phyloP scores from a whole-genome alignment of 495 filamentous ascomycete species.

The Ascodesmis nigricans region DNA sequence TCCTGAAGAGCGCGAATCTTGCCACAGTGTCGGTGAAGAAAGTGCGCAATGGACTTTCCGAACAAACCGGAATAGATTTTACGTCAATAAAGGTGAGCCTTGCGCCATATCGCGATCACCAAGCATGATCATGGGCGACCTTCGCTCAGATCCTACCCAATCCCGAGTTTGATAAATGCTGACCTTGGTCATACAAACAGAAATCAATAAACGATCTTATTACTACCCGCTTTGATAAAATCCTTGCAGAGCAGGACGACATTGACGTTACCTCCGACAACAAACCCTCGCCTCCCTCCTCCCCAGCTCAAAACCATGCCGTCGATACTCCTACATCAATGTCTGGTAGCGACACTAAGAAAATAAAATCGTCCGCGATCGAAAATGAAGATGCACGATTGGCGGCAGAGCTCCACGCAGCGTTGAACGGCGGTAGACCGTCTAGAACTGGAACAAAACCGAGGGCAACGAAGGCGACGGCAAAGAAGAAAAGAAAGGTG shows the following conservation, averaged over 20 bases:
- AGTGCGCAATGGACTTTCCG: constrained; percentile 62
- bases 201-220: constrained; percentile 63
- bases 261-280: constrained; percentile 22
- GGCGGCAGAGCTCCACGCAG: constrained; percentile 73
- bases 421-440: constrained; percentile 56
- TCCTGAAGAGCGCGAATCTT: constrained; percentile 61
- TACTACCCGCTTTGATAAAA: constrained; percentile 71
- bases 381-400: constrained; percentile 63
- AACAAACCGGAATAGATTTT: constrained; percentile 53
- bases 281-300: background rate
- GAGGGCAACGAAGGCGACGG: constrained; percentile 25
- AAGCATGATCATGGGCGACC: background rate
- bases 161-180: too few relatives aligned
- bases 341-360: too few relatives aligned
- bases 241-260: constrained; percentile 31
- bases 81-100: constrained; percentile 56
- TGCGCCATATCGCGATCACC: background rate
- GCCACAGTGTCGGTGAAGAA: constrained; percentile 80
- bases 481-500: constrained; percentile 45
- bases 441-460: constrained; percentile 37
- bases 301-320: too few relatives aligned
- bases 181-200: constrained; percentile 29
- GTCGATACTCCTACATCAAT: too few relatives aligned
- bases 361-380: constrained; percentile 31
- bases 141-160: constrained; percentile 1